Conservation (phyloP, 2,329 filamentous ascomycete genomes). For the Epichloe glyceriae region DNA sequence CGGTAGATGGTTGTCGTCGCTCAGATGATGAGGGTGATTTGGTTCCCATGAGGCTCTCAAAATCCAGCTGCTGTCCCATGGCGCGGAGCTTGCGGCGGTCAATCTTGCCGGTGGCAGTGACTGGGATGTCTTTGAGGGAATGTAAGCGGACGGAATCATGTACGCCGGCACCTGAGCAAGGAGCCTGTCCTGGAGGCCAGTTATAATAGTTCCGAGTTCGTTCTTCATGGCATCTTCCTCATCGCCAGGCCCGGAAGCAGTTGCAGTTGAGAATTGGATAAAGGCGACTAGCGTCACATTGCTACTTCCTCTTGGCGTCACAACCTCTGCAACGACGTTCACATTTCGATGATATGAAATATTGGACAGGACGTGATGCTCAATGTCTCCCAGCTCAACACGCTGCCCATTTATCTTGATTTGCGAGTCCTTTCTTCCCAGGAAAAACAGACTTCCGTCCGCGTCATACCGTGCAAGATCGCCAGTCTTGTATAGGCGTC, state of each 20-base stretch:
- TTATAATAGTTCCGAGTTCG: background rate
- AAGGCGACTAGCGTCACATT: slow-evolving; percentile 2
- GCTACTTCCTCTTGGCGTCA: background rate
- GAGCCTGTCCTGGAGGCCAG: background rate
- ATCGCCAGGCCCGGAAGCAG: background rate
- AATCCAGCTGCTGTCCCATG: background rate
- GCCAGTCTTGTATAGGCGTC: slow-evolving; percentile 24
- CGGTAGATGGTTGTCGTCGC: background rate
- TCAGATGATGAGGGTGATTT: background rate
- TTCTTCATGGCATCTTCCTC: background rate
- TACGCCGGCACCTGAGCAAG: slow-evolving; percentile 1
- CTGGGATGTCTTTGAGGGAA: background rate
- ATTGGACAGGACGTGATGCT: slow-evolving; percentile 6
- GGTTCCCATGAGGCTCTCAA: background rate
- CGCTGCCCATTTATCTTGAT: slow-evolving; percentile 40
- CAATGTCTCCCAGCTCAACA: slow-evolving; percentile 27
- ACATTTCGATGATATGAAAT: slow-evolving; percentile 28
- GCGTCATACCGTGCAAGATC: slow-evolving; percentile 15
- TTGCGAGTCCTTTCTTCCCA: slow-evolving; percentile 29
- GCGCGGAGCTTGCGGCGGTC: slow-evolving; percentile 3
- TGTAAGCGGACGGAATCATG: slow-evolving; percentile 4
- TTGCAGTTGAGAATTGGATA: background rate
- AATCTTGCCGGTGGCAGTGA: slow-evolving; percentile 3
- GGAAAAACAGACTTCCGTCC: slow-evolving; percentile 16
- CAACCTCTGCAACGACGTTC: slow-evolving; percentile 4